Base-by-base conservation (phyloP, 2,329 filamentous ascomycete species). In the Hypomyces rosellus region DNA sequence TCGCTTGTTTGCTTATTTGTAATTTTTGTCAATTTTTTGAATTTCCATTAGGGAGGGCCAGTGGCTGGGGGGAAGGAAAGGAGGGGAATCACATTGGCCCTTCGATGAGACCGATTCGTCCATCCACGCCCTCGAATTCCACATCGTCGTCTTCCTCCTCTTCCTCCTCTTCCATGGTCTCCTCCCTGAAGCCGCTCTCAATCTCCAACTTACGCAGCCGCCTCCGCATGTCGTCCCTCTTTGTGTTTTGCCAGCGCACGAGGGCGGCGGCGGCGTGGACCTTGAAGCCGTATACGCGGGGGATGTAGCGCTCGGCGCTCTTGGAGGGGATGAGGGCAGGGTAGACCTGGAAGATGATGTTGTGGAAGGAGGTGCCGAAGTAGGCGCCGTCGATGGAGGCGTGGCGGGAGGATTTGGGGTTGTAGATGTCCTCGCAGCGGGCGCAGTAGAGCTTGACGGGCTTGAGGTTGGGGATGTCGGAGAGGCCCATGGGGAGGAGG, bases 291-390 rank as follows among this genome's bases (percentile, higher is more conserved):
- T 93, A 99, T 54, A 95, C 86, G 52, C 88, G 83, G 20, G 93
- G 93, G 50, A 92, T 81, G 70, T 97, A 96, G 58, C 93, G 82
- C 57, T 89, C 84, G 55, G 84, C 77, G 60, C 83, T 89, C 78
- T 97, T 99, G 58, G 83, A 76, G 3, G 93, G 93, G 46, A 95
- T 83, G 60, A 99, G 78, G 20, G 88, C 84, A 5, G 93, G 92
- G 67, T 97, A 97, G 49, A 99, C 93, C 69, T 99, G 93, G 76
- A 99, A 97, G 55, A 99, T 83, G 70, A 99, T 96, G 73, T 96
- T 96, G 77, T 96, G 92, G 77, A 99, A 99, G 3, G 89, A 95
- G 44, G 92, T 91, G 60, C 93, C 93, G 61, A 99, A 99, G 77
- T 97, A 99, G 57, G 93, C 93, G 56, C 93, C 93, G 67, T 99